Evolutionary conservation across 805 yeast genomes (phyloP).

Genomic region (Ogataea sp.): DNA sequence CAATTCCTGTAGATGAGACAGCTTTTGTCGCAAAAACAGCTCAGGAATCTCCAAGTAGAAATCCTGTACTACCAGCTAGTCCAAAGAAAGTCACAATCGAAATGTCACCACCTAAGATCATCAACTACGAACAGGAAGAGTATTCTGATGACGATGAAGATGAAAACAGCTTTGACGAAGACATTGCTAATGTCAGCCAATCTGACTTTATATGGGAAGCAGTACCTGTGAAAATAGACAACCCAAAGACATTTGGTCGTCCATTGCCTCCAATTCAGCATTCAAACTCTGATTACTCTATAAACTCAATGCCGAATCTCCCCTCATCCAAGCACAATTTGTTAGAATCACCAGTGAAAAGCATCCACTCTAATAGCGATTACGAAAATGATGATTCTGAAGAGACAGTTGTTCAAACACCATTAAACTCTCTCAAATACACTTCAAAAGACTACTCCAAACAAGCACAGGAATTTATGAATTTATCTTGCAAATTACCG

Average conservation of each 20-base stretch:
- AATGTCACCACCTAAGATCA: slow-evolving; percentile 28
- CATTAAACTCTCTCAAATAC: slow-evolving; percentile 8
- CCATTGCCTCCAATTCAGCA: slow-evolving; percentile 29
- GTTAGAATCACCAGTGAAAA: slow-evolving; percentile 11
- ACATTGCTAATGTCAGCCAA: slow-evolving; percentile 8
- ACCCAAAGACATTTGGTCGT: slow-evolving; percentile 12
- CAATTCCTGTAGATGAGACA: slow-evolving; percentile 1
- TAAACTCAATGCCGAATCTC: slow-evolving; percentile 25
- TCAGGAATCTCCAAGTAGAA: slow-evolving; percentile 12
- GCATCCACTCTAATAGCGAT: slow-evolving; percentile 5
- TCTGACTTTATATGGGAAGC: slow-evolving; percentile 17
- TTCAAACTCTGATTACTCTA: slow-evolving; percentile 24
- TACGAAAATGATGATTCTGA: slow-evolving; percentile 23
- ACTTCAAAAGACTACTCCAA: slow-evolving; percentile 7
- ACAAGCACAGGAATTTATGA: slow-evolving; percentile 19
- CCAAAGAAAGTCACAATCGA: slow-evolving; percentile 32
- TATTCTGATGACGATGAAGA: slow-evolving; percentile 4
- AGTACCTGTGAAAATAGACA: slow-evolving; percentile 10
- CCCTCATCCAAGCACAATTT: slow-evolving; percentile 9
- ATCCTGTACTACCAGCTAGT: slow-evolving; percentile 1
- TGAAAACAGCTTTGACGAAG: slow-evolving; percentile 5
- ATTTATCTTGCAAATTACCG: slow-evolving; percentile 17
- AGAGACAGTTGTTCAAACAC: slow-evolving; percentile 18
- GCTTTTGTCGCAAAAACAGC: not conserved
- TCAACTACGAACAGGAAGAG: slow-evolving; percentile 24